A percentile compares a stretch with the other conserved stretches of the same genome.
Conservation (phyloP, 331 rosid genomes). For the Quercus phellos region DNA sequence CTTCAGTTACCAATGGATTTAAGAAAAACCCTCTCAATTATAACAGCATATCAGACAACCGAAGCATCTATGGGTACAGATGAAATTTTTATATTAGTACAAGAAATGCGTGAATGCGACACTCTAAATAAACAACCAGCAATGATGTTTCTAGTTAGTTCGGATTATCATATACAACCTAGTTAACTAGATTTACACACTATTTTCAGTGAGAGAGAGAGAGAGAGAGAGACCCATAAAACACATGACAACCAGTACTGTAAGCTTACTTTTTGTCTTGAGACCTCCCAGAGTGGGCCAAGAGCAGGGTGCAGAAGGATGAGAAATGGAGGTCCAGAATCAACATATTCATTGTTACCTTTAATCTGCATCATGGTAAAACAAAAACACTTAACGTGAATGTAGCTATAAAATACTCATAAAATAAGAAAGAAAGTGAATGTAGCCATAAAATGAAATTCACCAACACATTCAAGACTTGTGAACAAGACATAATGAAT, state of each 20-base stretch:
- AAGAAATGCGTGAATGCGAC: not conserved
- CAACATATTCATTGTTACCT: slow-evolving; percentile 61
- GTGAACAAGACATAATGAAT: slow-evolving; percentile 12
- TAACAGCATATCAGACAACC: not conserved
- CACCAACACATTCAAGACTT: slow-evolving; percentile 17
- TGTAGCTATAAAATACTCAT: not conserved
- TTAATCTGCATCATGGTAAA: slow-evolving; percentile 53
- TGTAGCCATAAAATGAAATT: slow-evolving; percentile 10
- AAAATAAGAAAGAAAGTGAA: not conserved
- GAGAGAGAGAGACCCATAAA: not conserved
- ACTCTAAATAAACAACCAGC: not conserved
- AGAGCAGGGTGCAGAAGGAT: slow-evolving; percentile 92
- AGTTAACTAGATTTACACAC: not conserved
- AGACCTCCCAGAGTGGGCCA: slow-evolving; percentile 97
- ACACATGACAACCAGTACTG: not conserved
- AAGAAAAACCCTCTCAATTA: not conserved
- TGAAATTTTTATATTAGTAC: not conserved
- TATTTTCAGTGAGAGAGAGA: not conserved
- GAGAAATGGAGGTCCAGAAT: slow-evolving; percentile 92
- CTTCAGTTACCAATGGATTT: not conserved
- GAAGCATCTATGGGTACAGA: not conserved
- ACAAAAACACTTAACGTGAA: slow-evolving; percentile 16
- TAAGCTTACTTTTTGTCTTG: slow-evolving; percentile 71
- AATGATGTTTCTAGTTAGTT: not conserved
- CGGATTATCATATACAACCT: not conserved